Base-by-base conservation (phyloP, 1,139 yeast genomes). In the Wickerhamomyces sp. region DNA sequence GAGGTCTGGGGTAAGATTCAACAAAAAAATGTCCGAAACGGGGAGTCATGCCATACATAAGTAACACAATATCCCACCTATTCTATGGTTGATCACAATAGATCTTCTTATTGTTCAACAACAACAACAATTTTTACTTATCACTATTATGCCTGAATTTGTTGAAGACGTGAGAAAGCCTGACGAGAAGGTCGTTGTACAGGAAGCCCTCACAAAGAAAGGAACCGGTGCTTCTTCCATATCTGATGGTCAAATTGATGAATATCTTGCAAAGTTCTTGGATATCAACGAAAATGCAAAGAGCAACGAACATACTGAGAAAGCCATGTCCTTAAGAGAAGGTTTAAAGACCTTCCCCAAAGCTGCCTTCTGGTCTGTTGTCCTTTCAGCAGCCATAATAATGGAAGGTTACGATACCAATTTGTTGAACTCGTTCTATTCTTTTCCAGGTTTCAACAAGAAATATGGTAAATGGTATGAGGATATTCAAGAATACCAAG, bases 371-470 rank as follows among this genome's bases (percentile, higher is more conserved):
- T 64, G 67, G 67, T 59, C 66, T 9, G 39, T 57, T 20, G 48
- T 63, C 15, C 53, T 64, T 41, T 55, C 60, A 11, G 41, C 60
- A 5, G 62, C 62, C 29, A 53, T 63, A 32, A 51, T 64, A 26
- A 61, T 61, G 68, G 66, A 60, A 37, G 69, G 69, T 35, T 64
- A 59, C 47, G 69, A 64, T 42, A 49, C 57, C 26, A 54, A 51
- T 38, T 48, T 64, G 30, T 50, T 64, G 37, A 41, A 51, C 28
- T 52, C 61, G 4, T 58, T 52, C 19, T 51, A 43, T 30, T 50
- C 50, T 7, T 39, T 43, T 19, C 51, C 52, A 5, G 41, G 41
- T 16, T 51, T 51, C 26, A 41, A 40, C 21, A 32, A 39, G 25
- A 38, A 40, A 20, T 51, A 40, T 34, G 57, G 57, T 23, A 25